phyloP scores from a whole-genome alignment of 441 rosid species.

The Cnidoscolus chayamansa region DNA sequence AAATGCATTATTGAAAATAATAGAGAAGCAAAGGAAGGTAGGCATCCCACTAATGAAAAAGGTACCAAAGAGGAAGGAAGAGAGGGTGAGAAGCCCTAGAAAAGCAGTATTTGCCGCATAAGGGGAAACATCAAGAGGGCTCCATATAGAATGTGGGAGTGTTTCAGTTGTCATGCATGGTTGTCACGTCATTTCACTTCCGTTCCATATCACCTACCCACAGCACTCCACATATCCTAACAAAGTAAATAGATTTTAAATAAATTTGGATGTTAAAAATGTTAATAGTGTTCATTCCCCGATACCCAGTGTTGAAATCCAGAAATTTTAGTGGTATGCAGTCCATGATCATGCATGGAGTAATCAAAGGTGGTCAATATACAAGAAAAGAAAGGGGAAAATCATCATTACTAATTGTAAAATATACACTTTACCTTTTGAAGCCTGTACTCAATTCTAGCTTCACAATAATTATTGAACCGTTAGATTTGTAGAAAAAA shows the following conservation, averaged over 20 bases:
- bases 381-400: too few species aligned
- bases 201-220: background rate
- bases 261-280: too few species aligned
- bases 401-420: too few species aligned
- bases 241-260: background rate
- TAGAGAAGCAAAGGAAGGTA: conserved; percentile 9
- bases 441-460: too few species aligned
- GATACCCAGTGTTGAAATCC: too few species aligned
- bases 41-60: conserved; percentile 15
- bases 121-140: conserved; percentile 47
- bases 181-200: conserved; percentile 35
- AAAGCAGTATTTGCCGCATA: conserved; percentile 43
- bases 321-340: too few species aligned
- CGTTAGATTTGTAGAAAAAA: background rate
- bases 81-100: conserved; percentile 42
- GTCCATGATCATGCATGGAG: too few species aligned
- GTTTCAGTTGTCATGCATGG: conserved; percentile 41
- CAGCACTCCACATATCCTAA: background rate
- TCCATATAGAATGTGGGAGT: conserved; percentile 40
- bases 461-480: conserved; percentile 3
- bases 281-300: too few species aligned
- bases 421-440: too few species aligned
- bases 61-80: conserved; percentile 7
- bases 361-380: too few species aligned
- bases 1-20: conserved; percentile 29